A percentile compares a stretch with the other conserved stretches of the same genome.
phyloP scores from a whole-genome alignment of 192 early-diverging fungal species.

The Coemansia umbellata region DNA sequence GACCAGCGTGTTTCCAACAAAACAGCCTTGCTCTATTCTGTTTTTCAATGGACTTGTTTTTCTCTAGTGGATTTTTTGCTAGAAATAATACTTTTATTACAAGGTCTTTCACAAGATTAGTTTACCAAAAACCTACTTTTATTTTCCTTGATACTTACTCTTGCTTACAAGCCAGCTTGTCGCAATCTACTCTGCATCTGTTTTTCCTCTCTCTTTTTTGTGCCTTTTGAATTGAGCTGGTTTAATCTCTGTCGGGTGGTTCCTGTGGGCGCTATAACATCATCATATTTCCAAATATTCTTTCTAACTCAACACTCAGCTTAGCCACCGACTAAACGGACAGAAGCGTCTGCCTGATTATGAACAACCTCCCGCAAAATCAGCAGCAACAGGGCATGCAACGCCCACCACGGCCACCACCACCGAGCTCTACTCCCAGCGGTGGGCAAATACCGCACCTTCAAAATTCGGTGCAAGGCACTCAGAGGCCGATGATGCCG shows the following conservation, averaged over 20 bases:
- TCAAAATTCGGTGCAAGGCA: conserved; percentile 5
- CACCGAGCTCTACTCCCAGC: conserved; percentile 1
- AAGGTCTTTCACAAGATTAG: no score
- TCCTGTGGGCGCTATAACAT: background rate
- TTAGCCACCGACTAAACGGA: background rate
- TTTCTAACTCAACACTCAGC: no score
- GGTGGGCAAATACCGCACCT: conserved; percentile 5
- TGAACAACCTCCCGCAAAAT: conserved; percentile 15
- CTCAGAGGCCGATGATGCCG: conserved; percentile 10
- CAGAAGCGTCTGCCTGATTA: conserved; percentile 1
- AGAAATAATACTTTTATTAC: no score
- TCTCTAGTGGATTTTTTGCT: no score
- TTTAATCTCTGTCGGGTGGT: conserved; percentile 1
- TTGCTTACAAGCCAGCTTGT: no score
- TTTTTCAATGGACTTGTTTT: no score
- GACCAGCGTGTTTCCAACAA: no score
- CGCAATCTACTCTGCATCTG: no score
- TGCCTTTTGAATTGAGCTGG: background rate
- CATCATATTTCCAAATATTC: background rate
- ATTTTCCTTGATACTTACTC: no score
- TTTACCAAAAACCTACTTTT: no score
- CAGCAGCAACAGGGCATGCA: conserved; percentile 12
- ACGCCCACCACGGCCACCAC: conserved; percentile 14
- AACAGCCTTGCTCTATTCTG: no score
- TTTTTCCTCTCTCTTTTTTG: background rate